Evolutionary conservation across 192 early-diverging fungal genomes (phyloP).

Genomic region (Ambispora gerdemannii): DNA sequence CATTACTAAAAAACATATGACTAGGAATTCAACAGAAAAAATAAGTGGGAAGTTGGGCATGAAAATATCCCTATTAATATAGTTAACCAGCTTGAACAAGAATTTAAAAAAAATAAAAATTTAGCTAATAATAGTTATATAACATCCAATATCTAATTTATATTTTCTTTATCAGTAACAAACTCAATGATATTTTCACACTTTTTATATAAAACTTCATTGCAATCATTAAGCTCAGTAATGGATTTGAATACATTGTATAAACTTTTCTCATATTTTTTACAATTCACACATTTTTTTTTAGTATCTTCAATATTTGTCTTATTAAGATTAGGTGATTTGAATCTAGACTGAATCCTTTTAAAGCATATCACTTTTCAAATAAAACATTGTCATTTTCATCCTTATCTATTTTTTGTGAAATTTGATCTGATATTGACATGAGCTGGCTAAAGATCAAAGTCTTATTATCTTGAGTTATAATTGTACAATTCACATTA

Average conservation of each 20-base stretch:
- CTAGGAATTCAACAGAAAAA: neutral
- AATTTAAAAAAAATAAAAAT: neutral
- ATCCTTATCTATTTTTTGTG: too few species aligned
- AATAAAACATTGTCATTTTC: too few species aligned
- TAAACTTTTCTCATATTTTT: neutral
- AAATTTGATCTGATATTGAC: too few species aligned
- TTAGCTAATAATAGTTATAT: neutral
- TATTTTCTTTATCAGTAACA: neutral
- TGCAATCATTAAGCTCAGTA: too few species aligned
- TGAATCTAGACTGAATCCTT: too few species aligned
- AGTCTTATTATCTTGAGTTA: too few species aligned
- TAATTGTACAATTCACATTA: too few species aligned
- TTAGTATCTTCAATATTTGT: too few species aligned
- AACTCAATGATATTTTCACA: neutral
- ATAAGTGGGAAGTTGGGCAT: neutral
- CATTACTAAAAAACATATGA: too few species aligned
- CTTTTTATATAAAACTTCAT: neutral
- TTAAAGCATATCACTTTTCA: too few species aligned
- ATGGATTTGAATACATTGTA: neutral
- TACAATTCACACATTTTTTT: neutral
- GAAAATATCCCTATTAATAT: neutral
- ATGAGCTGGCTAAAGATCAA: too few species aligned
- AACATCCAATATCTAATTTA: neutral
- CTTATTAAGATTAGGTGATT: too few species aligned
- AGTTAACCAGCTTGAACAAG: neutral